Evolutionary conservation across 176 grass and related monocot genomes (phyloP), one percentile per base, ranked within the genome.

Genomic region (Avena insularis): DNA sequence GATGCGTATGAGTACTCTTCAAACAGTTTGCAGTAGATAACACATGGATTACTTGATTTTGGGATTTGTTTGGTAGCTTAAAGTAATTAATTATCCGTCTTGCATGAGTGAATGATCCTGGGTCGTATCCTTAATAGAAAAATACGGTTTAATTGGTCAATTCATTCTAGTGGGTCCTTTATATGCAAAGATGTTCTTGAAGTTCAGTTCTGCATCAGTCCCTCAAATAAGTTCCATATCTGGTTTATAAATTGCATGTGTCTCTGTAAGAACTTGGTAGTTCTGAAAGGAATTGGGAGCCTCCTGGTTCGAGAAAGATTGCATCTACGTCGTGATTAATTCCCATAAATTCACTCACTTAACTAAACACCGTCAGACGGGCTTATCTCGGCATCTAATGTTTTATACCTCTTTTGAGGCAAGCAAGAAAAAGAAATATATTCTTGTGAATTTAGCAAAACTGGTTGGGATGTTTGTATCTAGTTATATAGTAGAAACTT

Each of bases 1-100:
- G 63, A 62, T 84, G 36, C 50, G 5, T 86, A 81, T 82, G 60
- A 40, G 76, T 83, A 33, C 38, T 51, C 23, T 71, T 61, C 47
- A 84, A 70, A 61, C 51, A 59, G 17, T 79, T 6, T 58, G 43
- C 40, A 57, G 36, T 69, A 4, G 40, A 53, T 59, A 15, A 38
- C 47, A 64, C 61, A 61, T 50, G 61, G 10, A 80, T 69, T 69
- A 50, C 80, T 16, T 3, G 47, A 15, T 56, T 17, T 77, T 50
- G 4, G 65, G 59, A 48, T 74, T 57, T 89, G 23, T 67, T 75
- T 79, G 56, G 17, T 79, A 79, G 23, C 31, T 66, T 48, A 17
- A 83, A 83, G 25, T 23, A 61, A 51, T 15, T 25, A 1, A 73
- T 53, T 33, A 51, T 14, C 49, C 9, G 45, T 54, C 15, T 9